Base-by-base conservation (phyloP, 2,329 filamentous ascomycete species). In the Sarocladiaceae sp. region DNA sequence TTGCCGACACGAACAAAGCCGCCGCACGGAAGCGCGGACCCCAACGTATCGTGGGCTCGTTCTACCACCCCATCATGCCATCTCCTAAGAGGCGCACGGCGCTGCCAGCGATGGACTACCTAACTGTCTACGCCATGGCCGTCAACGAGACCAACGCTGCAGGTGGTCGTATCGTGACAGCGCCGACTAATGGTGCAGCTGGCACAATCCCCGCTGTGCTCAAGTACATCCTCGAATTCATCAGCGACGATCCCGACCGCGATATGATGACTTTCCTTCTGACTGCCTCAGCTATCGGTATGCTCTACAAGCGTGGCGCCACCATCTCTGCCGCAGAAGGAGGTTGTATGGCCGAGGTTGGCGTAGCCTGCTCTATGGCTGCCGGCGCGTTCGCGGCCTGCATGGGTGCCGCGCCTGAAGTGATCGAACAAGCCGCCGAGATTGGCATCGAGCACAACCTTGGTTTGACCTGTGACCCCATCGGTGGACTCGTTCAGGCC, bases 401-500 rank as follows among this genome's bases (percentile, higher is more conserved):
- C 55, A 77, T 77, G 73, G 75, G 75, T 18, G 75, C 74, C n/a
- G 69, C 66, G 17, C 74, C 73, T 0, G 74, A 77, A 62, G 73
- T 71, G 2, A 73, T 78, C 39, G 74, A 77, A 59, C 74, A 77
- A 59, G 75, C 75, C 0, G 75, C 75, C 2, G 75, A 78, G 60
- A 78, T 78, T 51, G 75, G 75, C 40, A 78, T 78, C 55, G 75
- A 78, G 59, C 75, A 78, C 57, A 78, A 78, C 57, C 67, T 78
- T 0, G 75, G 75, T 2, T 54, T 78, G 28, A 77, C 75, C 0
- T 78, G 75, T 55, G 75, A 78, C 46, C 75, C 75, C 3, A 77
- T 77, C 52, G 75, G 73, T 4, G 74, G 74, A 0, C 63, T 77
- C 2, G 75, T 78, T 1, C 75, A 77, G 60, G 75, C 75, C 2